Evolutionary conservation across 768 basidiomycete species (phyloP), one percentile per base, ranked within the genome.

Genomic region (Sistotremastrum niveocremeum): DNA sequence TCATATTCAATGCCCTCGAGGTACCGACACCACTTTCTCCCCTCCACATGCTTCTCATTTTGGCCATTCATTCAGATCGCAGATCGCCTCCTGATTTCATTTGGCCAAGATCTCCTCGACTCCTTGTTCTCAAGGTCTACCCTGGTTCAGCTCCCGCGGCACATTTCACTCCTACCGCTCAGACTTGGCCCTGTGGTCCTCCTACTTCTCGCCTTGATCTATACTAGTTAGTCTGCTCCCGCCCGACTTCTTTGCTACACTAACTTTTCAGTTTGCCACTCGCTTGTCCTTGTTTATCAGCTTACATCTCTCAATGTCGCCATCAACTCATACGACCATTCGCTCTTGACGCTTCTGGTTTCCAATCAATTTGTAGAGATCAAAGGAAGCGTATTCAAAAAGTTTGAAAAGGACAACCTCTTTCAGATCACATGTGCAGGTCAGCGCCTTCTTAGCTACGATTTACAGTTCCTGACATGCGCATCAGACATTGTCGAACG

Each of bases 281-380:
- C 86, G 1, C 69, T 97, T n/a, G 83, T 97, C 44, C 89, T 95
- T 77, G 78, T 97, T 43, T 99, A 97, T 58, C 90, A 97, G 60
- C 71, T 97, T 42, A 85, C 94, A 46, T 76, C 91, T 4, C 72
- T 99, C 47, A 98, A 98, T 52, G 94, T 99, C 34, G 94, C 95
- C 4, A 84, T 99, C 58, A 98, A 98, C 65, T 94, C 91, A 11
- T 99, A 94, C 61, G 93, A 97, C 60, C 86, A 98, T 55, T 83
- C 94, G 2, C 76, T 99, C 5, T 71, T 99, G 37, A 95, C 93
- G 0, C 73, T 99, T 0, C 73, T 99, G 6, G 79, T 99, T 39
- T 95, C 90, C 39, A 99, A 98, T 58, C 95, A 99, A 61, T 98
- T 99, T 56, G 94, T 98, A 34, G 95, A 99, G 64, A 98, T 98